These are phyloP conservation scores for Moesziomyces sp. DNA, from an alignment of 1,284 basidiomycete genomes.

Conservation along the genomic window DNA sequence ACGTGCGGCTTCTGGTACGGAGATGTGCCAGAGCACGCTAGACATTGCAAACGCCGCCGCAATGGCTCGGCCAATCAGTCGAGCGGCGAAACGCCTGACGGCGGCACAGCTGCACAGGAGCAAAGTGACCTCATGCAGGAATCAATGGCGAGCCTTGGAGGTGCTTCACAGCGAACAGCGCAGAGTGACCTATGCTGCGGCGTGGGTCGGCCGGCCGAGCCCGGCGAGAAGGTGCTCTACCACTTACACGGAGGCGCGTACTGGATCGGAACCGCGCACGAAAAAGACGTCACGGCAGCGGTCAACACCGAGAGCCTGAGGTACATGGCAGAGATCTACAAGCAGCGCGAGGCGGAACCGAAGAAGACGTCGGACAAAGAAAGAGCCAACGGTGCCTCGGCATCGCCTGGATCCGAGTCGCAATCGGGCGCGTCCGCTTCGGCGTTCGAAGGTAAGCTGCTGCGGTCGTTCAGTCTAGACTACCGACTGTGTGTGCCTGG, in stretches of 20 bases:
- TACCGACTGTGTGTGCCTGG: conserved; percentile 59
- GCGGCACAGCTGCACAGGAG: conserved; percentile 10
- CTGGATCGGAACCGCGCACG: conserved; percentile 63
- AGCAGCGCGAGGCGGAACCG: conserved; percentile 9
- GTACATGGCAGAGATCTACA: conserved; percentile 51
- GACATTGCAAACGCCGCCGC: not conserved
- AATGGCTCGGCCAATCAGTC: not conserved
- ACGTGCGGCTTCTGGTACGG: conserved; percentile 63
- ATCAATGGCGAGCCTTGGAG: conserved; percentile 11
- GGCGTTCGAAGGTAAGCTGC: conserved; percentile 26
- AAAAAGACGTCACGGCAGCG: conserved; percentile 54
- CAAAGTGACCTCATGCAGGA: not conserved
- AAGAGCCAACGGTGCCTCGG: conserved; percentile 3
- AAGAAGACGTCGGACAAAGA: not conserved
- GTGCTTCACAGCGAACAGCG: conserved; percentile 2
- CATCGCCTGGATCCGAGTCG: conserved; percentile 6
- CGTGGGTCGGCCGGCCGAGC: conserved; percentile 40
- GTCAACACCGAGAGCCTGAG: conserved; percentile 53
- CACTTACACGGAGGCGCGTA: conserved; percentile 65
- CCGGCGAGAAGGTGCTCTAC: conserved; percentile 57
- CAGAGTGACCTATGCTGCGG: conserved; percentile 14
- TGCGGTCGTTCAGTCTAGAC: conserved; percentile 61
- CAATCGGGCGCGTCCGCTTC: not conserved
- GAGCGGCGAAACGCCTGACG: not conserved
- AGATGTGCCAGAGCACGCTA: conserved; percentile 23